Percentiles rank a stretch among this genome's conserved stretches.
phyloP scores from a whole-genome alignment of 306 rosid genomes.

The Citrullus colocynthis region DNA sequence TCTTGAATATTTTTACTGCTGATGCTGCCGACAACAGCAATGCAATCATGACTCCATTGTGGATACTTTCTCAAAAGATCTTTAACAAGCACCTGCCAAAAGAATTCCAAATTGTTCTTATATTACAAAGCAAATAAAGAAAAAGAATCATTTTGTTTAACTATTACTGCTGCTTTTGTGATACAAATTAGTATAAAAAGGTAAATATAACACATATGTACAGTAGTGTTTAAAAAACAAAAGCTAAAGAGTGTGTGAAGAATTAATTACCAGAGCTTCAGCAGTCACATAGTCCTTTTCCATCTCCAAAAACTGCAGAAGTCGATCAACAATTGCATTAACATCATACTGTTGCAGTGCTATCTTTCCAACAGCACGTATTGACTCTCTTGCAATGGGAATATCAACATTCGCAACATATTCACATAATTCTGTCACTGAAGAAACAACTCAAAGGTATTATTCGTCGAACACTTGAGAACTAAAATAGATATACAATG shows the following conservation, averaged over 20 bases:
- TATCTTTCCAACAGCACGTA: slow-evolving; percentile 98
- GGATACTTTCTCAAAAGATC: slow-evolving; percentile 95
- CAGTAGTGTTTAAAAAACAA: neutral
- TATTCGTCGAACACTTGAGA: slow-evolving; percentile 12
- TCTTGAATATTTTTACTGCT: slow-evolving; percentile 97
- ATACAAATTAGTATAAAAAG: neutral
- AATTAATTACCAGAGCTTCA: slow-evolving; percentile 82
- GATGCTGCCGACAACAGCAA: slow-evolving; percentile 96
- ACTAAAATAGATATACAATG: neutral
- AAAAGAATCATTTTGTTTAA: neutral
- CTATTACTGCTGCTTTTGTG: neutral
- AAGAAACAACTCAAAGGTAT: slow-evolving; percentile 18
- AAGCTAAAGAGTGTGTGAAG: neutral
- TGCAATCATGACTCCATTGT: slow-evolving; percentile 99
- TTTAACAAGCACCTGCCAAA: slow-evolving; percentile 86
- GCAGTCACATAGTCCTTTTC: slow-evolving; percentile 99
- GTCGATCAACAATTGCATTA: slow-evolving; percentile 97
- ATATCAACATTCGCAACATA: slow-evolving; percentile 99
- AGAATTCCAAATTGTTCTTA: slow-evolving; percentile 16
- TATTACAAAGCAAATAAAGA: neutral
- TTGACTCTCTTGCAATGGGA: slow-evolving; percentile 99
- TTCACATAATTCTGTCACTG: slow-evolving; percentile 98
- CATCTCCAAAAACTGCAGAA: slow-evolving; percentile 99
- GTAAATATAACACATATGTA: neutral
- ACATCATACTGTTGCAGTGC: slow-evolving; percentile 98